These are phyloP conservation scores for Phialocephala subalpina DNA, from an alignment of 2,329 filamentous ascomycete genomes.

Conservation along the genomic window DNA sequence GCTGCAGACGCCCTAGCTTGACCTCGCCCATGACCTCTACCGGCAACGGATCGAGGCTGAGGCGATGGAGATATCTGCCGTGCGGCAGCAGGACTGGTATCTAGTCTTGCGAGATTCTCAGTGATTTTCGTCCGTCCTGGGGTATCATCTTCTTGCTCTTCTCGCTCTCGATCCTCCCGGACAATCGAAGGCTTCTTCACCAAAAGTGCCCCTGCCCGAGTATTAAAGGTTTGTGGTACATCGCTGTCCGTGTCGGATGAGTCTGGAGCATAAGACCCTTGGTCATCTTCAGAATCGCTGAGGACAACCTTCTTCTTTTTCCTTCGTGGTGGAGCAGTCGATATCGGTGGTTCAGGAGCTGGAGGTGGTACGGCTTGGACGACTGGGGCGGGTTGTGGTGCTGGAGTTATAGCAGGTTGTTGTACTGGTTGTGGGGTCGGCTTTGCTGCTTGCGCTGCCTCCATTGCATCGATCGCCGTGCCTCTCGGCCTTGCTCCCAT, in stretches of 20 bases:
- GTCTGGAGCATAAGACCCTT: slow-evolving; percentile 36
- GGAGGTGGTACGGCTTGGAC: slow-evolving; percentile 10
- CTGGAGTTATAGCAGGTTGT: slow-evolving; percentile 13
- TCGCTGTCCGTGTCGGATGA: slow-evolving; percentile 44
- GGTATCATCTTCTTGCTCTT: slow-evolving; percentile 46
- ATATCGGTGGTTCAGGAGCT: slow-evolving; percentile 13
- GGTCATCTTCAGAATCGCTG: slow-evolving; percentile 40
- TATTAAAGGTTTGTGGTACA: slow-evolving; percentile 28
- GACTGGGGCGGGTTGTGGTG: slow-evolving; percentile 9
- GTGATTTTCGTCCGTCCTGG: slow-evolving; percentile 23
- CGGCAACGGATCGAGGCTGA: slow-evolving; percentile 34
- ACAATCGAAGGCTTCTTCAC: slow-evolving; percentile 54
- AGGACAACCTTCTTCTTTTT: slow-evolving; percentile 37
- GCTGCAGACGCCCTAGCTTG: slow-evolving; percentile 35
- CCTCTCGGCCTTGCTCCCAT: slow-evolving; percentile 59
- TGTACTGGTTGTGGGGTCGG: slow-evolving; percentile 12
- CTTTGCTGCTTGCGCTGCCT: slow-evolving; percentile 30
- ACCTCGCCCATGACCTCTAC: slow-evolving; percentile 37
- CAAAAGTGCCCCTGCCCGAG: slow-evolving; percentile 35
- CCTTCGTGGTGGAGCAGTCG: slow-evolving; percentile 28
- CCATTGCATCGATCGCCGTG: slow-evolving; percentile 51
- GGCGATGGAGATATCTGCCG: slow-evolving; percentile 39
- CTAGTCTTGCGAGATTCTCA: slow-evolving; percentile 21
- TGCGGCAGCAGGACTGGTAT: slow-evolving; percentile 18
- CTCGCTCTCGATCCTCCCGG: slow-evolving; percentile 53